Evolutionary conservation across 805 yeast genomes (phyloP).

Genomic region (Cyberlindnera galapagoensis): DNA sequence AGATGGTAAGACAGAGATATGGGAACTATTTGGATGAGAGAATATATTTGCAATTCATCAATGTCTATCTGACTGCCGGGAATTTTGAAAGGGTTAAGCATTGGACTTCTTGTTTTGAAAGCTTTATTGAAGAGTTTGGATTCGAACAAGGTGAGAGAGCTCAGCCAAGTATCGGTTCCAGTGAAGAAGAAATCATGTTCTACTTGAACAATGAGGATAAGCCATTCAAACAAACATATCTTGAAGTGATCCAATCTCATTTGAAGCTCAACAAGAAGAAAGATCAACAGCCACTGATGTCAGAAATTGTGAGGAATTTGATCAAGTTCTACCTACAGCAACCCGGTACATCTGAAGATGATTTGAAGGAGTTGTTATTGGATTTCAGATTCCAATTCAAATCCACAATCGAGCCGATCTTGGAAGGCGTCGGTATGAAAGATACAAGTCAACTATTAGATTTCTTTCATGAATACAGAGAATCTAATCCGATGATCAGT

Average conservation of each 20-base stretch:
- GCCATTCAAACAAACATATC: slow-evolving; percentile 23
- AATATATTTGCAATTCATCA: slow-evolving; percentile 29
- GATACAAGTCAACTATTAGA: slow-evolving; percentile 13
- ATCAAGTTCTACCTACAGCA: slow-evolving; percentile 22
- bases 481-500: slow-evolving; percentile 10
- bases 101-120: slow-evolving; percentile 27
- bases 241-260: slow-evolving; percentile 22
- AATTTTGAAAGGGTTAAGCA: slow-evolving; percentile 23
- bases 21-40: slow-evolving; percentile 32
- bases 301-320: slow-evolving; percentile 12
- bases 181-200: slow-evolving; percentile 25
- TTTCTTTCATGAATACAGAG: slow-evolving; percentile 16
- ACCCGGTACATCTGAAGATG: slow-evolving; percentile 13
- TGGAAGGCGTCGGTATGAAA: slow-evolving; percentile 12
- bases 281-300: slow-evolving; percentile 1
- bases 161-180: slow-evolving; percentile 17
- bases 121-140: slow-evolving; percentile 24
- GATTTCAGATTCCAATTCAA: slow-evolving; percentile 22
- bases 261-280: slow-evolving; percentile 7
- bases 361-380: slow-evolving; percentile 16
- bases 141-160: slow-evolving; percentile 8
- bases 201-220: slow-evolving; percentile 25
- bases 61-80: slow-evolving; percentile 24
- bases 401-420: slow-evolving; percentile 19
- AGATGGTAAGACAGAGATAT: slow-evolving; percentile 20